A percentile compares a stretch with the other conserved stretches of the same genome.
Conservation (phyloP, 2,329 filamentous ascomycete genomes). For the Hypoxylon sp. region DNA sequence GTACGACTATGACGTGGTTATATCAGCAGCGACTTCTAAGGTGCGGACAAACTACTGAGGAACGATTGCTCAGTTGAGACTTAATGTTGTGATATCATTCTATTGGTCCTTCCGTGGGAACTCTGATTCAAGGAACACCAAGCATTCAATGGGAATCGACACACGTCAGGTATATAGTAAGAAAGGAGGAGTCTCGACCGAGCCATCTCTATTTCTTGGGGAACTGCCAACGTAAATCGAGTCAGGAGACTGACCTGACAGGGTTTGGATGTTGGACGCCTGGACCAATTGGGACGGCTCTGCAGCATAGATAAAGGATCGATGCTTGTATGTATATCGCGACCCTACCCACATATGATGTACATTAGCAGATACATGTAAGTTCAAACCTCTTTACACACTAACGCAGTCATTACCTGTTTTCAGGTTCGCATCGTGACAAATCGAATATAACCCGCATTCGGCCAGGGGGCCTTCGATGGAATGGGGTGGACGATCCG, state of each 20-base stretch:
- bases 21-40: conserved; percentile 1
- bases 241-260: too few species aligned
- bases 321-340: too few species aligned
- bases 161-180: not conserved
- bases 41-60: not conserved
- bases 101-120: not conserved
- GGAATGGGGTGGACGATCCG: too few species aligned
- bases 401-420: too few species aligned
- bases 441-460: not conserved
- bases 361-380: too few species aligned
- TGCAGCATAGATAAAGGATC: too few species aligned
- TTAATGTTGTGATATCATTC: conserved; percentile 1
- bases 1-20: conserved; percentile 29
- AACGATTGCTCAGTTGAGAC: not conserved
- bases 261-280: too few species aligned
- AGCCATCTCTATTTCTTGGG: not conserved
- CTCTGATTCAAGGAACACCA: not conserved
- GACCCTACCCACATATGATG: too few species aligned
- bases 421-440: too few species aligned
- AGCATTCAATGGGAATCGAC: not conserved
- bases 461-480: not conserved
- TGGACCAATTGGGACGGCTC: too few species aligned
- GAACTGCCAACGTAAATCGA: not conserved
- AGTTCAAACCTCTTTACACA: too few species aligned
- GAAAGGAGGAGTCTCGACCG: not conserved